Base-by-base conservation (phyloP, 2,329 filamentous ascomycete species). In the Exophiala lecanii-corni region DNA sequence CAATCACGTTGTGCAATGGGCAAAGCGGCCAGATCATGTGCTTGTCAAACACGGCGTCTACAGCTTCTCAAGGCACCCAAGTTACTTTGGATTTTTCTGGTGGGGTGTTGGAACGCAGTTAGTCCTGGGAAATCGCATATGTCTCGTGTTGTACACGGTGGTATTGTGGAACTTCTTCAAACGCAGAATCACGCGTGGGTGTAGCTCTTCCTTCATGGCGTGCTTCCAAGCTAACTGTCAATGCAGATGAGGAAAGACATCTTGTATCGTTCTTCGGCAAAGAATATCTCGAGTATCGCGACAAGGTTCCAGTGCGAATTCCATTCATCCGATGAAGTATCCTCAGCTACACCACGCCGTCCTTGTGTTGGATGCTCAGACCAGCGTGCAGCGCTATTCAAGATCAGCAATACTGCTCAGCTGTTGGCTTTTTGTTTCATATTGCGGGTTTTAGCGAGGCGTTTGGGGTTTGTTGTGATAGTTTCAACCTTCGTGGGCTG, bases 71-170 rank as follows among this genome's bases (percentile, higher is more conserved):
- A 73, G 92, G 17, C 92, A 98, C 64, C 92, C 92, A 9, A 85
- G 84, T 46, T 98, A 98, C 67, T 96, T 97, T 69, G 92, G 91
- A 3, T 98, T 96, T 70, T 98, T 95, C 66, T 97, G 89, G 81
- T 98, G 91, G 91, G 88, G 86, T 0, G 60, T 97, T n/a, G 92
- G 92, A 4, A 95, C 89, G 9, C 92, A 98, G 71, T 60, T 97
- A 32, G 79, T 94, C 41, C 73, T 96, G 51, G 91, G 91, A 13
- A 98, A 98, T 65, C 67, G 76, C 6, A 53, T 94, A 2, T 94
- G 88, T 62, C 79, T 94, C 44, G 54, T 82, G 5, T 84, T 67
- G 2, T 97, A 94, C 69, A 67, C 78, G 0, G 62, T 75, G 5
- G 84, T 94, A 12, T 64, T 98, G 54, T 96, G 87, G 87, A 74